Evolutionary conservation across 352 stramenopile genomes (phyloP).

Genomic region (Phytophthora macrochlamydospora): DNA sequence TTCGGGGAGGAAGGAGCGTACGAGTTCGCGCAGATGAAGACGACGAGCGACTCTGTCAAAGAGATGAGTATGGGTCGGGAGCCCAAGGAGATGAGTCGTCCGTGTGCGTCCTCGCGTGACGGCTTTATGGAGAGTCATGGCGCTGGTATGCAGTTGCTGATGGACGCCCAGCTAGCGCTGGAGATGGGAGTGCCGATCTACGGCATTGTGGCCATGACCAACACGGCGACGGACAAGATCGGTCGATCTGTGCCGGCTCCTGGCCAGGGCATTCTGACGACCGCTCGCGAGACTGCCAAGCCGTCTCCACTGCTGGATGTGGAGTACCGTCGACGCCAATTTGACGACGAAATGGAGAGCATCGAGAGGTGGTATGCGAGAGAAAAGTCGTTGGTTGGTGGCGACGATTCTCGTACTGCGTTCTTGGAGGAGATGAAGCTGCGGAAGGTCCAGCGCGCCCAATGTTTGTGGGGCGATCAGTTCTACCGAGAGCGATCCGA

Average conservation of each 20-base stretch:
- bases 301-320: constrained; percentile 71
- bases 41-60: constrained; percentile 86
- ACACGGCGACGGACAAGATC: constrained; percentile 90
- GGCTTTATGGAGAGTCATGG: constrained; percentile 92
- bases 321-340: constrained; percentile 75
- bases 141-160: constrained; percentile 87
- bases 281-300: constrained; percentile 59
- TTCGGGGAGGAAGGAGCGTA: constrained; percentile 89
- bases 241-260: constrained; percentile 83
- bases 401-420: constrained; percentile 36
- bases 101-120: constrained; percentile 74
- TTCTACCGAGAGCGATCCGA: constrained; percentile 66
- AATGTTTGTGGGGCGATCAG: constrained; percentile 67
- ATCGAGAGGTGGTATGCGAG: constrained; percentile 76
- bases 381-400: constrained; percentile 53
- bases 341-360: constrained; percentile 70
- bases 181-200: constrained; percentile 91
- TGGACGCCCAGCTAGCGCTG: constrained; percentile 86
- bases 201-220: constrained; percentile 79
- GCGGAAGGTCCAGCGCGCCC: constrained; percentile 70
- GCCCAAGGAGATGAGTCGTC: constrained; percentile 83
- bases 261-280: constrained; percentile 88
- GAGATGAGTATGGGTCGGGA: constrained; percentile 79
- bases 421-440: constrained; percentile 71
- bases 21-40: constrained; percentile 92